Base-by-base conservation (phyloP, 371 early-diverging fungal species). In the Apophysomyces trapeziformis region DNA sequence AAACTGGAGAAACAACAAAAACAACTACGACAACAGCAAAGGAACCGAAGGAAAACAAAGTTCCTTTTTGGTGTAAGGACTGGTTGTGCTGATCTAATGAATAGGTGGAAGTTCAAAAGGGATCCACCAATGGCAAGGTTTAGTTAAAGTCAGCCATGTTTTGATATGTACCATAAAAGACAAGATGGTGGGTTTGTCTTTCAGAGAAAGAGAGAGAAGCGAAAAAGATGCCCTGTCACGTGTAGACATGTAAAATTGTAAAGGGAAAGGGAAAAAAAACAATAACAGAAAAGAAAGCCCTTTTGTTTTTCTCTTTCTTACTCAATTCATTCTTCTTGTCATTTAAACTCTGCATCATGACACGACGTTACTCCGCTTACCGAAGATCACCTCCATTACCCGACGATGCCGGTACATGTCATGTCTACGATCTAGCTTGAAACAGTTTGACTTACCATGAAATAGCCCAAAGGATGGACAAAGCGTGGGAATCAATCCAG, bases 401-500 rank as follows among this genome's bases (percentile, higher is more conserved):
- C 38, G 81, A 83, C 57, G 84, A 80, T 66, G 76, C 84, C 37
- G 81, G 84, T 81, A 76, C 32, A 57, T 54, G 21, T 67, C 50
- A 36, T 64, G 41, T n/a, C 26, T 57, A 26, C 2, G 32, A 26
- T 26, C 2, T 26, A 26, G 32, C 2, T 26, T 26, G 32, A 26
- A 26, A 26, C 32, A 26, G 32, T 68, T 39, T 14, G 3, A 36
- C 8, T n/a, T 39, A 11, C 9, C 50, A 36, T 13, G 9, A 60
- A 60, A 39, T 18, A 46, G 82, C 80, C 36, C 73, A 70, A 41
- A 71, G 85, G 38, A 87, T 91, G 90, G 93, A 90, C 65, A 85
- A 83, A 60, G 80, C 87, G 47, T 96, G 96, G 96, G 94, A 93
- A 78, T 74, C 70, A 8, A 92, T 95, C 50, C 96, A 96, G 74